Conservation (phyloP, 2,329 filamentous ascomycete species). For the Pseudocercospora crystallina region DNA sequence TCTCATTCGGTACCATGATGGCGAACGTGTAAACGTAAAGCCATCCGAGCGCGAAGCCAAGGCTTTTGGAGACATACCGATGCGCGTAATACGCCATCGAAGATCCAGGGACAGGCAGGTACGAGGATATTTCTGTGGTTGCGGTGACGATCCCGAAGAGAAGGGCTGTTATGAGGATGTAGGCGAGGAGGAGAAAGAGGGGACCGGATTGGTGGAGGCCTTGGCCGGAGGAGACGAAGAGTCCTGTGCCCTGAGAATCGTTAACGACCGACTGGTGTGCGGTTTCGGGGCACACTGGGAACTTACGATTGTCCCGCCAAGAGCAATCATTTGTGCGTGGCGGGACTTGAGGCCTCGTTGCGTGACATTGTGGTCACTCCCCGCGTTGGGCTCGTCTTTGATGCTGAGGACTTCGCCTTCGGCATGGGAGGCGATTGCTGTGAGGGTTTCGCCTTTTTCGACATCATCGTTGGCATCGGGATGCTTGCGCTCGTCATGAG, state of each 20-base stretch:
- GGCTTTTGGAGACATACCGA: background rate
- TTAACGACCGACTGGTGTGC: background rate
- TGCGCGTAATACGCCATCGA: background rate
- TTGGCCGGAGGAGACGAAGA: background rate
- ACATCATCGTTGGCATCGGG: too few species aligned
- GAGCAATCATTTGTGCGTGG: slow-evolving; percentile 1
- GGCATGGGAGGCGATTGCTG: too few species aligned
- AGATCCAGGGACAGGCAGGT: background rate
- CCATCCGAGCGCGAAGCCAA: background rate
- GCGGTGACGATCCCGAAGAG: background rate
- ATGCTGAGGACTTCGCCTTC: too few species aligned
- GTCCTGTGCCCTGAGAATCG: background rate
- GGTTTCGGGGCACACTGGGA: background rate
- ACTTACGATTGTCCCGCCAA: background rate
- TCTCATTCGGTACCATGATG: background rate
- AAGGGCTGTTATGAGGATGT: background rate
- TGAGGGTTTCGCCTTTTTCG: too few species aligned
- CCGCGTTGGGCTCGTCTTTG: too few species aligned
- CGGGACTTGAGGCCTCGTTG: background rate
- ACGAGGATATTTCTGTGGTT: background rate
- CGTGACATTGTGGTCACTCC: too few species aligned
- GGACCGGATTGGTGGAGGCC: background rate
- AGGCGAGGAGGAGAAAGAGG: background rate
- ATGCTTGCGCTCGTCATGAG: too few species aligned
- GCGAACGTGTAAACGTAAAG: background rate